Base-by-base conservation (phyloP, 768 basidiomycete species). In the Lanmaoa pseudosensibilis region DNA sequence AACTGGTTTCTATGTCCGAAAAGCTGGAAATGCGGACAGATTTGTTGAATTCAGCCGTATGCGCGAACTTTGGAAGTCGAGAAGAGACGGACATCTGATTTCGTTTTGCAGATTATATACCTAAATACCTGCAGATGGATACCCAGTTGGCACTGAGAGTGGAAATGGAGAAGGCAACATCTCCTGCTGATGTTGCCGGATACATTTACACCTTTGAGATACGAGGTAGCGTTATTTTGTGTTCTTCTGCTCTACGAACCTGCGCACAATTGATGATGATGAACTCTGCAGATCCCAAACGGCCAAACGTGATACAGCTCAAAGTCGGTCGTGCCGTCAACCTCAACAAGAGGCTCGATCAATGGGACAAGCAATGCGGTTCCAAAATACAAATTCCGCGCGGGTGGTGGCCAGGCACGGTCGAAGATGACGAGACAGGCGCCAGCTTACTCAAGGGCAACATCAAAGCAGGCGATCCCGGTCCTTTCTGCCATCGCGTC, bases 141-240 rank as follows among this genome's bases (percentile, higher is more conserved):
- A 88, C 90, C 30, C 83, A 85, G 62, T 75, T 80, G 32, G 79
- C 83, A 2, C 68, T 86, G 36, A 75, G 78, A 55, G 68, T 69
- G 27, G 81, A 82, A 66, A 86, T 86, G 83, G 76, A 77, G 59
- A 81, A 80, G 40, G 65, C 78, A 12, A 75, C 75, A 4, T 82
- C 88, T 5, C 55, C 64, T 3, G 78, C 81, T 10, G 90, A 93
- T 60, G 80, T 77, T 19, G 75, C 80, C 5, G 92, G 92, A 0
- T 92, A 88, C 63, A 92, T 94, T 48, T 94, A 94, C 61, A 82
- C 84, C 0, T 93, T 87, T 67, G 87, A 92, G 69, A 87, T 93
- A 54, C 79, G 83, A 68, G 87, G 88, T 88, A 67, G 44, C 69
- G 61, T 51, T 16, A 9, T 25, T 18, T 46, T 8, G 25, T 46